Percentiles rank a stretch among this genome's conserved stretches.
Evolutionary conservation across 768 basidiomycete genomes (phyloP).

Genomic region (Pisolithus marmoratus): DNA sequence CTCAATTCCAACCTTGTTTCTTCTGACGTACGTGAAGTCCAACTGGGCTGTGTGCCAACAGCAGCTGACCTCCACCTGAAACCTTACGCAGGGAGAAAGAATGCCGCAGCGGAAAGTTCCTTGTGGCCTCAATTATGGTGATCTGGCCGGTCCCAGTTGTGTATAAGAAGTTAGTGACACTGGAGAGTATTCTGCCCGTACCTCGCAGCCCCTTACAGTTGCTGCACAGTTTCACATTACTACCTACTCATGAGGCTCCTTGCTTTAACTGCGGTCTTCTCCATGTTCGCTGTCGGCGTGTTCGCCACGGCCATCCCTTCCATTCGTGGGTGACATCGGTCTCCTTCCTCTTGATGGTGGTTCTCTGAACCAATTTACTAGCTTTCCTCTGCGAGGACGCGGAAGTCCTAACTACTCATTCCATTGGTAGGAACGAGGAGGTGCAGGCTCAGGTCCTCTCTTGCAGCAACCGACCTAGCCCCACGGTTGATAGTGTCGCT

Average conservation of each 20-base stretch:
- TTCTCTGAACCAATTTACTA: neutral
- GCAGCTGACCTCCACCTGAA: neutral
- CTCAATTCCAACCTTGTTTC: too few species aligned
- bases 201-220: too few species aligned
- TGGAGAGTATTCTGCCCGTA: neutral
- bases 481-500: neutral
- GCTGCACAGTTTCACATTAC: neutral
- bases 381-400: slow-evolving; percentile 4
- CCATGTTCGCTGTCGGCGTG: neutral
- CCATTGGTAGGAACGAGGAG: slow-evolving; percentile 38
- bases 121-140: neutral
- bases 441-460: slow-evolving; percentile 34
- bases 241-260: neutral
- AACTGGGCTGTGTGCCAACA: too few species aligned
- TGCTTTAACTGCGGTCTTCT: neutral
- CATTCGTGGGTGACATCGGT: neutral
- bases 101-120: neutral
- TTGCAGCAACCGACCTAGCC: slow-evolving; percentile 18
- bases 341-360: neutral
- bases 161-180: neutral
- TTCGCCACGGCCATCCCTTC: neutral
- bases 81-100: neutral
- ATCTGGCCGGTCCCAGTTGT: neutral
- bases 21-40: too few species aligned
- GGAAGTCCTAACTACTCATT: slow-evolving; percentile 9